Evolutionary conservation across 2,329 filamentous ascomycete genomes (phyloP), one percentile per base, ranked within the genome.

Genomic region (Epichloe hybrida): DNA sequence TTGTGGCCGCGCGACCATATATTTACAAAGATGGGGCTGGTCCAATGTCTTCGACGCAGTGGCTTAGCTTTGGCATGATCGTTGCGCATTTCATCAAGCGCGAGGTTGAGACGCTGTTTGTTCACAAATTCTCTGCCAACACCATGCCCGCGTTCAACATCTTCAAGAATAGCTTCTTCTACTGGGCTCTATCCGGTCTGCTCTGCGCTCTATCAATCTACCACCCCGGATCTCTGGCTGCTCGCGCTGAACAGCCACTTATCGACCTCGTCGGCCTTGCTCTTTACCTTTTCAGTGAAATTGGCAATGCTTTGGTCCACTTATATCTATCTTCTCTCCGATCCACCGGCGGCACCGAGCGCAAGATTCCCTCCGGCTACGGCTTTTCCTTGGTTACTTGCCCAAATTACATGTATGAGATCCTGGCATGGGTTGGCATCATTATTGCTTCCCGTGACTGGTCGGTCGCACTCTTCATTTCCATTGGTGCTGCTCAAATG

Each of bases 351-450:
- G 86, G 84, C 57, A 91, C 86, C 1, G 88, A 94, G 65, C 80
- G 91, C 53, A 89, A 88, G 59, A 94, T 98, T 56, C 93, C 93
- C 1, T 74, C 74, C 52, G 93, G 93, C 27, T 80, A 91, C 52
- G 88, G 90, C 34, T 97, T 96, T 68, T 75, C 73, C 56, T 70
- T 87, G 37, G 91, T 98, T 49, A 98, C 93, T 12, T 95, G 90
- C 72, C 93, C 93, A 41, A 98, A 98, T 72, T 98, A 98, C 73
- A 80, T 95, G 73, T 97, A 94, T 59, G 93, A 98, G 70, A 76
- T 86, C 6, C 66, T 95, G 38, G 81, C 90, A 0, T 98, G 93
- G 93, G 59, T 86, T 34, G 90, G 89, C 27, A 75, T 97, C 50
- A 83, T 86, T 58, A 64, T 95, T 42, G 78, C 91, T 50, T 89